Base-by-base conservation (phyloP, 2,329 filamentous ascomycete species). In the Zymoseptoria passerinii region DNA sequence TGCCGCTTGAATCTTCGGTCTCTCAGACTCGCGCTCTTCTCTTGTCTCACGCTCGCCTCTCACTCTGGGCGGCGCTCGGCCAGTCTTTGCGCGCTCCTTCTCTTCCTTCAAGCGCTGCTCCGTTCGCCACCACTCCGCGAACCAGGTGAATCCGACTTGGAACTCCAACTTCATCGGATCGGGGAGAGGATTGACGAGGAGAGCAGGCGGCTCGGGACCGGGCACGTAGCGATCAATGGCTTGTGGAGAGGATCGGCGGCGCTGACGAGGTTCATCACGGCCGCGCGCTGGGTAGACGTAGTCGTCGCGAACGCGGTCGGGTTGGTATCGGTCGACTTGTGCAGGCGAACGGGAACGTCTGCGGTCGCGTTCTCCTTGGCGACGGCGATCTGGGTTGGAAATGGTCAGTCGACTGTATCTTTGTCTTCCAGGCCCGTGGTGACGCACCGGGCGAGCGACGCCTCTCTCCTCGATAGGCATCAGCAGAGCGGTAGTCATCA, bases 211-310 rank as follows among this genome's bases (percentile, higher is more conserved):
- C 19, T 87, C 83, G 65, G 90, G 86, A 18, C 88, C 88, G 1
- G 90, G 90, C 19, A 94, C 86, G 70, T 94, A 94, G 66, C 90
- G 85, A 71, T 95, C 90, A 64, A 95, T 94, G 19, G 86, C 82
- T 28, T 87, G 75, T 77, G 70, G 81, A 67, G 66, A 89, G 72
- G 81, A 82, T 50, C 79, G 77, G 44, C 83, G 80, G 52, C 84
- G 82, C 56, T 87, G 83, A 50, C 83, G 82, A 58, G 86, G 83
- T 56, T 71, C 71, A 65, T 87, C 84, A 58, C 89, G 85, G 55
- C 84, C 81, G 50, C 83, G 78, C 54, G 74, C 67, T 49, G 71
- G 71, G 53, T 78, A 79, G 8, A 59, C 48, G 67, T 87, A 86
- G 56, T 90, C 88, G 63, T 91, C 88, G 66, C 89, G 81, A 27